These are phyloP conservation scores for Sporothrix sp. DNA, from an alignment of 2,329 filamentous ascomycete genomes.

Conservation along the genomic window DNA sequence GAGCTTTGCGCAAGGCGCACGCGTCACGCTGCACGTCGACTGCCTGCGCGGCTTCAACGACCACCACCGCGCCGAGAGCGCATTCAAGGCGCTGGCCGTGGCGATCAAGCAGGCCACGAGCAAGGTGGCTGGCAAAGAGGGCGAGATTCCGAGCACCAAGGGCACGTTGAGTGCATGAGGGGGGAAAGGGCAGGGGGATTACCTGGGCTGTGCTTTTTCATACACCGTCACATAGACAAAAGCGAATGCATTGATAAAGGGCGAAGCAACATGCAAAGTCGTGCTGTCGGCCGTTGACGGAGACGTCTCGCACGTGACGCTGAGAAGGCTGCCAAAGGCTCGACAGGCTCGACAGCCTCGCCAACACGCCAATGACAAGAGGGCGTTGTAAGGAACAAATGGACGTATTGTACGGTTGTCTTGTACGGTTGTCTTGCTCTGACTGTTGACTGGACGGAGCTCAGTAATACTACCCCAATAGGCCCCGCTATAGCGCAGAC, in stretches of 20 bases:
- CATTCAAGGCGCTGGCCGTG: constrained; percentile 91
- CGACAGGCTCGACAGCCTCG: too few species aligned
- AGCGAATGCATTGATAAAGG: too few species aligned
- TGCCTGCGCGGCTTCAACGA: constrained; percentile 86
- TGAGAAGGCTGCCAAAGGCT: too few species aligned
- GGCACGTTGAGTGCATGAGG: constrained; percentile 59
- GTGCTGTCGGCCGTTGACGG: too few species aligned
- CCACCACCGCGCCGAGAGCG: constrained; percentile 91
- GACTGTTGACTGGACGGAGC: too few species aligned
- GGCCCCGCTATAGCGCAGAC: constrained; percentile 12
- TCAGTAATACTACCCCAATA: background rate
- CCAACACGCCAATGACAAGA: too few species aligned
- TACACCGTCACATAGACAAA: background rate
- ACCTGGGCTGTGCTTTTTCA: background rate
- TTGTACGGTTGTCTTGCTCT: too few species aligned
- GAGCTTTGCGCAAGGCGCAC: constrained; percentile 84
- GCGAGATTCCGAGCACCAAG: constrained; percentile 93
- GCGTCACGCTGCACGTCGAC: constrained; percentile 91
- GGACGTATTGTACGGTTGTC: too few species aligned
- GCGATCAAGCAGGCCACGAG: constrained; percentile 70
- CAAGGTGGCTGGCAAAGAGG: constrained; percentile 68
- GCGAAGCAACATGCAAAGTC: too few species aligned
- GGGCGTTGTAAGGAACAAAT: too few species aligned
- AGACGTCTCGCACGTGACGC: too few species aligned
- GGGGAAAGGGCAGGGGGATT: background rate